Evolutionary conservation across 768 basidiomycete species (phyloP), one percentile per base, ranked within the genome.

Genomic region (Ramaria rubella): DNA sequence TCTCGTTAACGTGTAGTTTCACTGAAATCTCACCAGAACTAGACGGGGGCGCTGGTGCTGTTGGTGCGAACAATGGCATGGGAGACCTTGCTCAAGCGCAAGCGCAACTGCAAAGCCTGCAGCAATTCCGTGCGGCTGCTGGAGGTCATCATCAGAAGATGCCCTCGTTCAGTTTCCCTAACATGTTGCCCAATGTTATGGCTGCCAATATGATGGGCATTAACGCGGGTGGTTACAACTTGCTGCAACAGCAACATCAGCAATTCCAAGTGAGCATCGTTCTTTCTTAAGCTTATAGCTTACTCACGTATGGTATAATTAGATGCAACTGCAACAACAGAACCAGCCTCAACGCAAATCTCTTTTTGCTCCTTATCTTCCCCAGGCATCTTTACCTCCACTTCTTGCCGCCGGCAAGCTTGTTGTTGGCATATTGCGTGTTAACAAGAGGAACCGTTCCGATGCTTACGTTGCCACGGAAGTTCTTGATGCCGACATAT

Each of bases 391-490:
- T 44, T 81, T 99, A 36, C 95, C 95, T 24, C 96, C 96, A 49
- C 83, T 99, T 53, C 81, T 99, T 52, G 90, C 91, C 8, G 95
- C 96, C 9, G 96, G 96, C 46, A 98, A 98, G 72, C 78, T 99
- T 45, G 96, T 99, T 55, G 94, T 98, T 43, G 96, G 96, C 60
- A 94, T 96, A 53, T 73, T 99, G 50, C 86, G 96, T 31, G 96
- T 97, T 62, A 98, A 98, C 75, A 97, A 98, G 75, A 87, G 95
- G 63, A 97, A 98, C 69, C 83, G 96, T 55, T 97, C 94, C 17
- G 96, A 99, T 69, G 96, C 96, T 7, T 99, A 98, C 69, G 94
- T 99, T 55, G 89, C 96, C 14, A 98, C 95, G 11, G 96, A 98
- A 68, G 94, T 97, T 30, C 73, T 99, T 49, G 96, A 99, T 67